Evolutionary conservation across 257 asterid species (phyloP), one percentile per base, ranked within the genome.

Genomic region (Solanum arcanum): DNA sequence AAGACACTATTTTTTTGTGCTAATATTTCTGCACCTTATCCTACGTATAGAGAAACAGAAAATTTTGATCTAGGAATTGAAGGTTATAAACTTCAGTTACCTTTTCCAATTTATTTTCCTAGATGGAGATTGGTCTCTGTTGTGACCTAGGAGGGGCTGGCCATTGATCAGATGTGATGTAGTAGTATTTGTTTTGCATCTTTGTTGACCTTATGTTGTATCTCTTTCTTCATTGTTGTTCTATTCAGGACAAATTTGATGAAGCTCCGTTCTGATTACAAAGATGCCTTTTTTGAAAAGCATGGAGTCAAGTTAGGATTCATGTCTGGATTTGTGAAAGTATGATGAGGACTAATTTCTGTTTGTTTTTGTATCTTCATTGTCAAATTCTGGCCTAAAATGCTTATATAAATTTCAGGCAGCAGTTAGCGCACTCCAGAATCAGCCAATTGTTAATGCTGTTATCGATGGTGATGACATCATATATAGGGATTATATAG

Each of bases 391-490:
- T 56, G 56, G 15, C 70, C 13, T 60, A 72, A 78, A 25, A 81
- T 6, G 37, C 47, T 77, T 76, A 86, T 62, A 86, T 31, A 76
- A 87, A 31, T 91, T 87, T 89, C 97, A 97, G 99, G 99, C 99
- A 73, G 98, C 99, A 84, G 92, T 97, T 88, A 96, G 98, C 86
- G 99, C 98, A 83, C 91, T 97, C 35, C 98, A 96, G 94, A 93
- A 91, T 93, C 98, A 95, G 92, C 99, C 99, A 27, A 93, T 93
- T 85, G 92, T 97, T 88, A 97, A 97, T 87, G 99, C 99, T 39
- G 99, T 97, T 90, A 97, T 97, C 86, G 99, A 97, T 89, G 98
- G 99, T 16, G 99, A 96, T 92, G 98, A 96, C 90, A 97, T 97
- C 83, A 96, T 97, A 33, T 96, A 96, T 88, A 94, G 99, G 90